Evolutionary conservation across 768 basidiomycete species (phyloP), one percentile per base, ranked within the genome.

Genomic region (Crucibulum laeve): DNA sequence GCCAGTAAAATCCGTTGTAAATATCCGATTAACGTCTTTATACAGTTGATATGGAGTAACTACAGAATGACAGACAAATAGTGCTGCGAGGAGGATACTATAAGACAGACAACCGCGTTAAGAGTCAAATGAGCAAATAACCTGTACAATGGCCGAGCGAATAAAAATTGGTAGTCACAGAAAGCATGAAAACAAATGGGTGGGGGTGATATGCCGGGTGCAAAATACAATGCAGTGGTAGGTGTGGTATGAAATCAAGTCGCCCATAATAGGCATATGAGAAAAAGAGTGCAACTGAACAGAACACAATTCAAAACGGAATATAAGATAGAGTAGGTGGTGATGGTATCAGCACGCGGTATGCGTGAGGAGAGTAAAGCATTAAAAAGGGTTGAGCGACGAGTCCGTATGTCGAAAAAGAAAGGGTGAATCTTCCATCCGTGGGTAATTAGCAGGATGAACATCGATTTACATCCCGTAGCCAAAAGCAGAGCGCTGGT

Each of bases 21-120:
- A 46, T 40, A 28, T 68, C 65, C 67, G 64, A 64, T 69, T 70
- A 71, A 65, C 53, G 66, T 73, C 67, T 74, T 74, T 75, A 74
- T 77, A 76, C 74, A 77, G 64, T 61, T 69, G 65, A 54, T 58
- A 60, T 59, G 60, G 71, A 76, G 79, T 76, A 77, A 82, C 79
- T 84, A 84, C 80, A 83, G 70, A 76, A 74, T 76, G 74, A 74
- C 74, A 78, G 70, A 71, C 73, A 69, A 77, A 76, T 77, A 76
- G 72, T 71, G 76, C 74, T 76, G 74, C 72, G 70, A 73, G 52
- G 66, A 58, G 60, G 57, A 61, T 74, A 79, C 76, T 80, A 80
- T 81, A 73, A 80, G 69, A 78, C 80, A 81, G 77, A 80, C 77
- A 74, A 73, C 68, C 69, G 69, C 71, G 67, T 69, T 69, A 36